Percentiles rank a stretch among this genome's conserved stretches.
Evolutionary conservation across 208 protist species (phyloP).

Genomic region (Trichomonas vaginalis): DNA sequence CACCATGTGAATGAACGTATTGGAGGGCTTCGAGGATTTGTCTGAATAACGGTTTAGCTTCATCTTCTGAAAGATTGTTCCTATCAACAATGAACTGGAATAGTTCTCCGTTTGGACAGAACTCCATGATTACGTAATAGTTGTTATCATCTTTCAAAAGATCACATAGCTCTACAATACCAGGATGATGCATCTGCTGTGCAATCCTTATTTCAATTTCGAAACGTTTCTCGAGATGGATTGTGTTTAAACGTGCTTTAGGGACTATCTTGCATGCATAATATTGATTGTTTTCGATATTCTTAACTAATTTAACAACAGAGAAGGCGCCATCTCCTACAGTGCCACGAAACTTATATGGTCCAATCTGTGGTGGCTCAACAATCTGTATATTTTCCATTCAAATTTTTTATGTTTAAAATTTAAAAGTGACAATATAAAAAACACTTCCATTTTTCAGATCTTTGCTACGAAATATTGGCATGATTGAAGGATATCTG

Average conservation of each 20-base stretch:
- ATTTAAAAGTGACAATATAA: neutral
- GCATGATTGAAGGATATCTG: no score
- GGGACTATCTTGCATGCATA: neutral
- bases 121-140: neutral
- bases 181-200: neutral
- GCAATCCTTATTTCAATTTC: neutral
- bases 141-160: neutral
- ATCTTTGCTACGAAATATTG: no score
- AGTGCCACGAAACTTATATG: neutral
- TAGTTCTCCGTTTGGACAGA: neutral
- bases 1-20: neutral
- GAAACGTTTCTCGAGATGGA: neutral
- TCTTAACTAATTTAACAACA: neutral
- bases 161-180: neutral
- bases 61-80: neutral
- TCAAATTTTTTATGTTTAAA: neutral
- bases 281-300: neutral
- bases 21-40: neutral
- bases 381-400: neutral
- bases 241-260: neutral
- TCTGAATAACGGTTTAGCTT: neutral
- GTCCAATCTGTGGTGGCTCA: neutral
- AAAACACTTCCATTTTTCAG: neutral
- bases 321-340: neutral
- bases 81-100: neutral